Conservation (phyloP, 306 rosid genomes). For the Citrullus colocynthis region DNA sequence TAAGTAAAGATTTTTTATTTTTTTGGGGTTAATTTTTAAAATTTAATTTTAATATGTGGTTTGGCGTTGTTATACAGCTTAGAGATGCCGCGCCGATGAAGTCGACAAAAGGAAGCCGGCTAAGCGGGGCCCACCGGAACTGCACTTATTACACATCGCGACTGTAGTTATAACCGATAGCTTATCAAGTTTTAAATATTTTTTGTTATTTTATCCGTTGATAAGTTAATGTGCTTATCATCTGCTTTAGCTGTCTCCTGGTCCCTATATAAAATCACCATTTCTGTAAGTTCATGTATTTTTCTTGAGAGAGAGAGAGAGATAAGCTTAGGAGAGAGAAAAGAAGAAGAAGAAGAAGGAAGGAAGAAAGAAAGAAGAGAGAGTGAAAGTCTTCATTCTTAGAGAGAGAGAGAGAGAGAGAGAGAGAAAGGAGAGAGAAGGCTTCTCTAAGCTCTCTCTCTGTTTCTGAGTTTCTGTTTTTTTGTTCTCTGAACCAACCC, state of each 20-base stretch:
- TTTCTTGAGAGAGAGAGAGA: slow-evolving; percentile 27
- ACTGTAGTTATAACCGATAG: fast-evolving
- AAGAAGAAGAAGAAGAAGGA: slow-evolving; percentile 9
- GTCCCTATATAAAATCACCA: slow-evolving; percentile 46
- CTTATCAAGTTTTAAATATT: not conserved
- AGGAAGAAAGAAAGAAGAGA: slow-evolving; percentile 4
- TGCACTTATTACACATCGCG: not conserved
- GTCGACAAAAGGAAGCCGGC: slow-evolving; percentile 68
- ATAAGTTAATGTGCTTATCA: fast-evolving
- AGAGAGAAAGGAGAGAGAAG: slow-evolving; percentile 30
- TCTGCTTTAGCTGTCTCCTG: slow-evolving; percentile 38
- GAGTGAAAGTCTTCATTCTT: slow-evolving; percentile 25
- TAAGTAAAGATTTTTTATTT: too few species aligned
- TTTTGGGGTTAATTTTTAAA: too few species aligned
- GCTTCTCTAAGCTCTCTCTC: slow-evolving; percentile 30
- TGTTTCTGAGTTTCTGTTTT: slow-evolving; percentile 19
- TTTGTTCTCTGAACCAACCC: slow-evolving; percentile 23
- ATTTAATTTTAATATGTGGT: too few species aligned
- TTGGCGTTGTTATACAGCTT: slow-evolving; percentile 15
- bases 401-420: slow-evolving; percentile 29
- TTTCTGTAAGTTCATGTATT: slow-evolving; percentile 45
- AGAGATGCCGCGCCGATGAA: slow-evolving; percentile 80
- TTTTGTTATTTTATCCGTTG: not conserved
- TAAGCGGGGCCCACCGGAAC: slow-evolving; percentile 33
- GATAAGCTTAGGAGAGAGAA: slow-evolving; percentile 18